Percentiles rank a stretch among this genome's conserved stretches.
Evolutionary conservation across 441 rosid species (phyloP).

Genomic region (Brassica hybrid): DNA sequence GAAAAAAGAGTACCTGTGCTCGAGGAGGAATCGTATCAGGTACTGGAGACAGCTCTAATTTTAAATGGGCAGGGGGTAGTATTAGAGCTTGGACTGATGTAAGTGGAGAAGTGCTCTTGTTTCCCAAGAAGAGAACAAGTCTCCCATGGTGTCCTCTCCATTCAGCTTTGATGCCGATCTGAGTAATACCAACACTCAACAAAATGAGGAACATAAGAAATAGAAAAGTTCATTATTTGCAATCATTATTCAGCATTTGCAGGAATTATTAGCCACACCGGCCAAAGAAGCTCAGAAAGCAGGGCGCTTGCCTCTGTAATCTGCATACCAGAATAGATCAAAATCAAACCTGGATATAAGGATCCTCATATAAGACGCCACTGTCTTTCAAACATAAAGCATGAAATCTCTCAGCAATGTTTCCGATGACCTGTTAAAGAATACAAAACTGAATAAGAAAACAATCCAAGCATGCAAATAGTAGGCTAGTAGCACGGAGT

Average conservation of each 20-base stretch:
- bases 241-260: neutral
- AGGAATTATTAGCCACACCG: no score
- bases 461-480: constrained; percentile 28
- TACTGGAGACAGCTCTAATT: constrained; percentile 83
- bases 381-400: constrained; percentile 97
- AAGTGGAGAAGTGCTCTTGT: constrained; percentile 89
- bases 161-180: constrained; percentile 99
- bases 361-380: constrained; percentile 96
- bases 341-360: constrained; percentile 78
- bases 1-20: constrained; percentile 74
- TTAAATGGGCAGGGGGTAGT: constrained; percentile 93
- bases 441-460: constrained; percentile 27
- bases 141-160: constrained; percentile 96
- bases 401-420: constrained; percentile 82
- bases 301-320: no score
- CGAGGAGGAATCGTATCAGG: constrained; percentile 99
- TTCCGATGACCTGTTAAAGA: constrained; percentile 88
- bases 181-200: constrained; percentile 38
- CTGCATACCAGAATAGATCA: neutral
- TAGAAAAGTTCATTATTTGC: neutral
- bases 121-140: constrained; percentile 96
- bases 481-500: constrained; percentile 4
- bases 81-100: constrained; percentile 82
- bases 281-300: no score
- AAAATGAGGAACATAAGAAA: constrained; percentile 11